Base-by-base conservation (phyloP, 2,329 filamentous ascomycete genomes). In the Pseudogymnoascus verrucosus region DNA sequence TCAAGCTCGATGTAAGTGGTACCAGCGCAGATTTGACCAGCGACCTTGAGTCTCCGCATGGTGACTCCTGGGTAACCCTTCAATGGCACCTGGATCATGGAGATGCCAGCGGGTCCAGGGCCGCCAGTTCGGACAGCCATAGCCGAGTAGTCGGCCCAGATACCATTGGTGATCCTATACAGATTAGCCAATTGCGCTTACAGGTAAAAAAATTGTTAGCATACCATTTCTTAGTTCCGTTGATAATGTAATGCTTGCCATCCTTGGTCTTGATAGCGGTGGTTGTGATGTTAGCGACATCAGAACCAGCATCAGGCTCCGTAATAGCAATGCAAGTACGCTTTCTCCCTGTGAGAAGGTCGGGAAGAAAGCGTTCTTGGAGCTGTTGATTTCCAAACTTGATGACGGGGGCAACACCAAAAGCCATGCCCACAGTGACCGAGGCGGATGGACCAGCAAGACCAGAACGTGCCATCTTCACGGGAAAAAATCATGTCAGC, bases 1-100 rank as follows among this genome's bases (percentile, higher is more conserved):
- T 91, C 88, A 1, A 92, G 79, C 71, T 90, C 87, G 68, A 92
- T 91, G 73, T 84, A 91, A 0, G 89, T 90, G 1, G 89, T 91
- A 2, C 89, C 89, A 0, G 84, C 84, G 0, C 81, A 80, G 47
- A 84, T 79, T 67, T 88, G 84, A 0, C 89, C 89, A 1, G 80
- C 77, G 1, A 91, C 86, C 68, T 87, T 87, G 62, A 91, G 76
- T 3, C 86, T 79, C 1, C 88, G 81, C 83, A 89, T 89, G 1
- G 73, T 82, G 14, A 92, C 88, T 7, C 89, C 89, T 0, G 82
- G 80, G 51, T 88, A 76, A 44, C 80, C 78, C 67, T 89, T 88
- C n/a, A 92, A 74, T 0, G 89, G 89, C 1, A 91, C 87, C 0
- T 90, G 78, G 1, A 92, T 72, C 70, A 91, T 78, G 0, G 84